Conservation (phyloP, 169 alveolate genomes). For the Condylostoma magnum region DNA sequence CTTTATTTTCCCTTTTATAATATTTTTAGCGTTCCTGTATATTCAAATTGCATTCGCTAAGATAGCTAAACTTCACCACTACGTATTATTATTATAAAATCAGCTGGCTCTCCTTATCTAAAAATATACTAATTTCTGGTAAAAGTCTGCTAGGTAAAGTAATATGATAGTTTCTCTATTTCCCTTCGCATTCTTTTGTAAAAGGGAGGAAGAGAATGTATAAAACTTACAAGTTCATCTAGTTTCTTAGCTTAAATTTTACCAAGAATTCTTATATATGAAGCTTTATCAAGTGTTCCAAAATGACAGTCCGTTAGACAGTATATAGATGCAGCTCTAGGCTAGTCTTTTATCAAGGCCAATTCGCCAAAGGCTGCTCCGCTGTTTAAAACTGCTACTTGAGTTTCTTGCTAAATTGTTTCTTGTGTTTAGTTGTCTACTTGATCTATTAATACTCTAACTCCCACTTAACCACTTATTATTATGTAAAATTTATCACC, state of each 20-base stretch:
- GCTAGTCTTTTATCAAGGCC: conserved; percentile 43
- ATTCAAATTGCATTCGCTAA: background rate
- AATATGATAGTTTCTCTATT: background rate
- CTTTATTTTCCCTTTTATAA: background rate
- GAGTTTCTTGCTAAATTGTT: background rate
- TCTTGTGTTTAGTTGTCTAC: background rate
- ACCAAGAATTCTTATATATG: conserved; percentile 27
- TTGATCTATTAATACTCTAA: background rate
- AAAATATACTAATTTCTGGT: background rate
- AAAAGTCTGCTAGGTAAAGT: background rate
- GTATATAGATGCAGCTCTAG: conserved; percentile 46
- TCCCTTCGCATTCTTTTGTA: background rate
- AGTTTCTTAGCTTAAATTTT: conserved; percentile 27
- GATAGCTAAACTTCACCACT: background rate
- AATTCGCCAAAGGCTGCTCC: conserved; percentile 52
- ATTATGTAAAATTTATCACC: conserved; percentile 34
- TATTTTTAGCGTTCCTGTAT: background rate
- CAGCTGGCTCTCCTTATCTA: background rate
- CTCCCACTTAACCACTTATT: conserved; percentile 26
- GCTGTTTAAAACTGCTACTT: conserved; percentile 8
- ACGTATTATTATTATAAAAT: background rate
- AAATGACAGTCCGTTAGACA: conserved; percentile 36
- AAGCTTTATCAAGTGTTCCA: conserved; percentile 35
- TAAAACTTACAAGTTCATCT: background rate
- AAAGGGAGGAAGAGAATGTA: background rate